Conservation (phyloP, 208 protist genomes). For the Trypanosoma cruzi region DNA sequence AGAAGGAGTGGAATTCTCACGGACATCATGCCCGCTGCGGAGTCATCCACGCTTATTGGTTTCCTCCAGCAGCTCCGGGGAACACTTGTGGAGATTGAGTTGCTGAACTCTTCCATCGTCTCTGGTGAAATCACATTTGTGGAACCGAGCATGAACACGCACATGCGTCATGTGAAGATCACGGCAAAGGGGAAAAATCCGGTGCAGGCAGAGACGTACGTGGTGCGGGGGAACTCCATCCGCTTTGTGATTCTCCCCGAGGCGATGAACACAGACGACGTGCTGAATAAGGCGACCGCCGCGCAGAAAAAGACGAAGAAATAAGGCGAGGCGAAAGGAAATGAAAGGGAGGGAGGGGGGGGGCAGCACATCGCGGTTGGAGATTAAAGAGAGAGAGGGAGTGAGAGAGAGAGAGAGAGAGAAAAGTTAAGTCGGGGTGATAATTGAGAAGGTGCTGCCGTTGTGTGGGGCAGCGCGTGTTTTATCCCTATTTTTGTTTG, state of each 20-base stretch:
- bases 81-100: conserved; percentile 98
- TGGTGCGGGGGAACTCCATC: conserved; percentile 98
- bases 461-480: background rate
- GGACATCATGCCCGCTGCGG: conserved; percentile 30
- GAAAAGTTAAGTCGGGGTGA: background rate
- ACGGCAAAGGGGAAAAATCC: conserved; percentile 96
- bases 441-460: background rate
- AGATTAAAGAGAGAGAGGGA: conserved; percentile 11
- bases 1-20: background rate
- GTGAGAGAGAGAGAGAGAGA: conserved; percentile 6
- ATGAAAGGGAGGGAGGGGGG: background rate
- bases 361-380: no score
- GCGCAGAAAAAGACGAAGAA: conserved; percentile 39
- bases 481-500: background rate
- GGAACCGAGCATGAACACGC: conserved; percentile 97
- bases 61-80: conserved; percentile 98
- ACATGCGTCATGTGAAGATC: conserved; percentile 98
- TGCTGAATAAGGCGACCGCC: conserved; percentile 57
- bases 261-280: conserved; percentile 95
- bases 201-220: conserved; percentile 95
- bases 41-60: conserved; percentile 80
- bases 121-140: conserved; percentile 84
- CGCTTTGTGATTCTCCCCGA: conserved; percentile 98
- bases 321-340: background rate
- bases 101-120: conserved; percentile 99